Base-by-base conservation (phyloP, 768 basidiomycete species). In the Galerina sulciceps region DNA sequence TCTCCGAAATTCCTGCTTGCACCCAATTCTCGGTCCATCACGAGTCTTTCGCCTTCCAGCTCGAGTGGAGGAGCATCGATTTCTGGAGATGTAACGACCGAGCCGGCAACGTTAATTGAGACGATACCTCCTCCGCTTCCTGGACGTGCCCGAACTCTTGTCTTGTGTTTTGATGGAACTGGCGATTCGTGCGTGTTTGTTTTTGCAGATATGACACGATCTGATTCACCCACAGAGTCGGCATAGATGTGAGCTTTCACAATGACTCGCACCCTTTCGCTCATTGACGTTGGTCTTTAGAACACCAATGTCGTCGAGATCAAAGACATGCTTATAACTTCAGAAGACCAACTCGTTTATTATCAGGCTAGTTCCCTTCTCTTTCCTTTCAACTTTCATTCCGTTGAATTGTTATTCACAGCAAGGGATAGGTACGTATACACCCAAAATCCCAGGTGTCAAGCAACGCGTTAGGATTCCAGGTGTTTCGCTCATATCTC, bases 371-470 rank as follows among this genome's bases (percentile, higher is more conserved):
- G 26, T 2, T 31, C 6, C 6, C 6, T 26, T 26, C 26, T 31
- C 4, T 31, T 31, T 31, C 26, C 4, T 0, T 31, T 31, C 26
- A 31, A 31, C 8, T 31, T 31, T 31, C 26, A 31, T 31, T 5
- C 2, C 8, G 5, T 31, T 31, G 26, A 31, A 31, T 1, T 2
- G 26, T 41, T 40, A 8, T 40, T 13, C n/a, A n/a, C 36, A 67
- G 61, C 42, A 52, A 10, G 65, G 65, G 10, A 64, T 64, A 17
- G 61, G 65, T 3, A 67, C 63, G 18, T 67, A 62, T 22, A 63
- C 53, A 9, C 57, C 59, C 8, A 37, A 57, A 13, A 42, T 66
- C 22, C 54, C 60, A 15, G 60, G 58, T n/a, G 46, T 56, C 17
- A 49, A 57, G 26, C 20, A 47, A 23, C 45, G 6, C 13, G 26